Evolutionary conservation across 2,329 filamentous ascomycete species (phyloP).

Genomic region (Hypoxylon sp.): DNA sequence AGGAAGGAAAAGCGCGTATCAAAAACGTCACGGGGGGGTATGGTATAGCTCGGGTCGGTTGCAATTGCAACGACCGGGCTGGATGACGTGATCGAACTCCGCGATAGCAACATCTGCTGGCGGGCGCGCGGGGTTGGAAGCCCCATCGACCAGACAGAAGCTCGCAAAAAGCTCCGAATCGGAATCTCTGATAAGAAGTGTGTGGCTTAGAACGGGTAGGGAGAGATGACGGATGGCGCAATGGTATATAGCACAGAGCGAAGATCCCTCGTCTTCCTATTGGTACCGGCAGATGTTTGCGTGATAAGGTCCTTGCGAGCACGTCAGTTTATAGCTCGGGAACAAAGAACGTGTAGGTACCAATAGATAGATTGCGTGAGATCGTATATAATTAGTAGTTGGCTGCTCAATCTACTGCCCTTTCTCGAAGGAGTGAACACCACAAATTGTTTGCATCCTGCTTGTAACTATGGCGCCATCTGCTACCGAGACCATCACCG

Average conservation of each 20-base stretch:
- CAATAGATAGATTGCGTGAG: too few relatives aligned
- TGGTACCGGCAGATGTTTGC: slow-evolving; percentile 41
- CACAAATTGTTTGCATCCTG: slow-evolving; percentile 2
- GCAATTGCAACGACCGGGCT: slow-evolving; percentile 27
- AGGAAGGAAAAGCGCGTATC: slow-evolving; percentile 10
- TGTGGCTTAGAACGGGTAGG: slow-evolving; percentile 10
- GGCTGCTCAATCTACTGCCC: slow-evolving; percentile 1
- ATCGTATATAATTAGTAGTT: slow-evolving; percentile 19
- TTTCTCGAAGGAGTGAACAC: not conserved
- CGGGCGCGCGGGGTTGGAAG: slow-evolving; percentile 25
- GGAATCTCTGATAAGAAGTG: slow-evolving; percentile 38
- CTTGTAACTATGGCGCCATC: slow-evolving; percentile 44
- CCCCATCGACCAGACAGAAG: slow-evolving; percentile 28
- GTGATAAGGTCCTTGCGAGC: slow-evolving; percentile 42
- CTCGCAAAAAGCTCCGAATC: slow-evolving; percentile 24
- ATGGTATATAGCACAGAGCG: slow-evolving; percentile 6
- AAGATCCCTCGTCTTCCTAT: slow-evolving; percentile 35
- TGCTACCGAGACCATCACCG: slow-evolving; percentile 42
- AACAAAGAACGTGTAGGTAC: too few relatives aligned
- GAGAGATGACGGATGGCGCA: slow-evolving; percentile 10
- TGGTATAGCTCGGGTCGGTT: slow-evolving; percentile 18
- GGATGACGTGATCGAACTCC: slow-evolving; percentile 45
- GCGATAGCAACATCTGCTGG: slow-evolving; percentile 44
- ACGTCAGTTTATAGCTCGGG: slow-evolving; percentile 40
- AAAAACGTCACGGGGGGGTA: slow-evolving; percentile 18